Conservation (phyloP, 2,329 filamentous ascomycete species). For the Diaporthe helianthi region DNA sequence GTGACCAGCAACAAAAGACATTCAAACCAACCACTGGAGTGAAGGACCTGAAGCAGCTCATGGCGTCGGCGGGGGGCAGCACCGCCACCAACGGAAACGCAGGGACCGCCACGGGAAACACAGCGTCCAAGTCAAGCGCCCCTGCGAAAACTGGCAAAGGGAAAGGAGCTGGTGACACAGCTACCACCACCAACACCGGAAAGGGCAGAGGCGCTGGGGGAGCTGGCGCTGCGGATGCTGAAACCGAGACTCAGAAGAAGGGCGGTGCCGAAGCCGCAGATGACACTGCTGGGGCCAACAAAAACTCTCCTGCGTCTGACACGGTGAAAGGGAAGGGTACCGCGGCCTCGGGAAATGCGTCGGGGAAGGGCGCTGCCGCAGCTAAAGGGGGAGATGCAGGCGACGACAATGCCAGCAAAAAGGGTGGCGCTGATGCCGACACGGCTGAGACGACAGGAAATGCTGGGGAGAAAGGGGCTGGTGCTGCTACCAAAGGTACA, state of each 20-base stretch:
- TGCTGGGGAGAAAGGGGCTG: background rate
- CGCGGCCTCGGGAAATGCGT: background rate
- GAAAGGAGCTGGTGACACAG: background rate
- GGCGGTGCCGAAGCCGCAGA: background rate
- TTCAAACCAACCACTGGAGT: slow-evolving; percentile 17
- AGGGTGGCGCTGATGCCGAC: background rate
- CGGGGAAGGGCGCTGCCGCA: background rate
- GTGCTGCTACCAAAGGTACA: background rate
- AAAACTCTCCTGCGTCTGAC: background rate
- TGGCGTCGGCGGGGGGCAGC: background rate
- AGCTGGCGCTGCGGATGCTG: background rate
- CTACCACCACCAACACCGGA: background rate
- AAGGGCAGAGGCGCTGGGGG: background rate
- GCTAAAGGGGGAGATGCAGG: background rate
- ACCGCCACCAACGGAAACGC: background rate
- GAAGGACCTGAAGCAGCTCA: background rate
- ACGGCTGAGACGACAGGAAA: background rate
- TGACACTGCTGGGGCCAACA: background rate
- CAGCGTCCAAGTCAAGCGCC: background rate
- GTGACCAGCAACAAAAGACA: background rate
- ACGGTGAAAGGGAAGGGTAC: background rate
- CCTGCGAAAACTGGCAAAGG: background rate
- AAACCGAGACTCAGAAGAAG: too few species aligned
- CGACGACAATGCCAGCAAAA: background rate
- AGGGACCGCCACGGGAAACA: background rate